These are phyloP conservation scores for Austropuccinia psidii DNA, from an alignment of 1,284 basidiomycete genomes.

Conservation along the genomic window DNA sequence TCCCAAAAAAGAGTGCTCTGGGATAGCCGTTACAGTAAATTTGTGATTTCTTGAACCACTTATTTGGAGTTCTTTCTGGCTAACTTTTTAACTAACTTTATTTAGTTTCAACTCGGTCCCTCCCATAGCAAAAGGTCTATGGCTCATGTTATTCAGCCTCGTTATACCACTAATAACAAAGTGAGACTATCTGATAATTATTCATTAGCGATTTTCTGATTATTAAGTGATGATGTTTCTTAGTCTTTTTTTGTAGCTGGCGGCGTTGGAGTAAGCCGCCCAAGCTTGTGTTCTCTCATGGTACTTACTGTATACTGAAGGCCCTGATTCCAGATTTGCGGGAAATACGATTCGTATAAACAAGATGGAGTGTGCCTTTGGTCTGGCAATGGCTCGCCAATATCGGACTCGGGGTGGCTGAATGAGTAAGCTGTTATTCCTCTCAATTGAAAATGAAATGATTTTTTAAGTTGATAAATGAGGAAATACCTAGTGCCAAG, in stretches of 20 bases:
- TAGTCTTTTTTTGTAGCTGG: not conserved
- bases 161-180: not conserved
- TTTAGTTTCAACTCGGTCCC: not conserved
- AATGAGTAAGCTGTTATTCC: not conserved
- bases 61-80: too few relatives aligned
- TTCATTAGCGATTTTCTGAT: not conserved
- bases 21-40: not conserved
- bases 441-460: not conserved
- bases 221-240: too few relatives aligned
- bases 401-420: not conserved
- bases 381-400: constrained; percentile 3
- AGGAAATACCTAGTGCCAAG: not conserved
- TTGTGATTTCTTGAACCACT: not conserved
- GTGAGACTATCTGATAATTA: too few relatives aligned
- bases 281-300: too few relatives aligned
- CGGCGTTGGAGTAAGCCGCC: constrained; percentile 1
- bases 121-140: too few relatives aligned
- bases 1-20: not conserved
- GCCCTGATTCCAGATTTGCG: not conserved
- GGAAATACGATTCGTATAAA: not conserved
- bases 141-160: not conserved
- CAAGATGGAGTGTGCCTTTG: constrained; percentile 16
- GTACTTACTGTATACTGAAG: not conserved
- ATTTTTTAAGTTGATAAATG: not conserved
- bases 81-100: not conserved